phyloP scores from a whole-genome alignment of 2,329 filamentous ascomycete genomes.

The Diaporthe longicolla region DNA sequence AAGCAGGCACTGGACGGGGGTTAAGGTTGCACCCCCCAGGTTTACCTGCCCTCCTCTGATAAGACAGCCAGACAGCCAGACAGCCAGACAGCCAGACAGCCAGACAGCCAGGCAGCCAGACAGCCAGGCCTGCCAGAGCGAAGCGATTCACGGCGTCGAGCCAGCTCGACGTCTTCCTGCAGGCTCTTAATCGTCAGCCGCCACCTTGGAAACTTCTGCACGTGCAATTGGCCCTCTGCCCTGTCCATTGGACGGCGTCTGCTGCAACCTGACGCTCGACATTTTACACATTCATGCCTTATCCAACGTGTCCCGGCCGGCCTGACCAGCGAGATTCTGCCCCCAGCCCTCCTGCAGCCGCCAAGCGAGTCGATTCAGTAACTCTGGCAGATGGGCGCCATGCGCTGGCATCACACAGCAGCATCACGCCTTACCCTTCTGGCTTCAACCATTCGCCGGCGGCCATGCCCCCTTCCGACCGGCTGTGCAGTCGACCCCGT shows the following conservation, averaged over 20 bases:
- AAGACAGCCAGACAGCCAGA: too few species aligned
- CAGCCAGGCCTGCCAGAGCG: background rate
- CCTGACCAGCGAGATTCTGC: constrained; percentile 37
- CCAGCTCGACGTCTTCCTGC: constrained; percentile 27
- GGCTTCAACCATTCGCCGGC: constrained; percentile 29
- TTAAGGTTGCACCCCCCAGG: constrained; percentile 17
- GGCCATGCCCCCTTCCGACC: constrained; percentile 48
- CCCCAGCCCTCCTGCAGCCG: constrained; percentile 36
- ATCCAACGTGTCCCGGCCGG: constrained; percentile 14
- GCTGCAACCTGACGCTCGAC: constrained; percentile 40
- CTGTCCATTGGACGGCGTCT: constrained; percentile 34
- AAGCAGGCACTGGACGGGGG: constrained; percentile 7
- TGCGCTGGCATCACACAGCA: constrained; percentile 48
- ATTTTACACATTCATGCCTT: constrained; percentile 39
- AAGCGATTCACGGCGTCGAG: constrained; percentile 13
- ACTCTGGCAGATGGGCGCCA: constrained; percentile 46
- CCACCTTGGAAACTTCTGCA: constrained; percentile 36
- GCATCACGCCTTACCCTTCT: constrained; percentile 47
- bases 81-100: too few species aligned
- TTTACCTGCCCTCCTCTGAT: background rate
- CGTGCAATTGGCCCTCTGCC: constrained; percentile 20
- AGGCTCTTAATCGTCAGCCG: constrained; percentile 31
- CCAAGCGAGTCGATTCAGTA: constrained; percentile 35
- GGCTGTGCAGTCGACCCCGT: constrained; percentile 47
- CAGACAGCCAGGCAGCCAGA: too few species aligned